Percentiles rank a stretch among this genome's conserved stretches.
Conservation (phyloP, 345 rosid species). For the Camelina hispida region DNA sequence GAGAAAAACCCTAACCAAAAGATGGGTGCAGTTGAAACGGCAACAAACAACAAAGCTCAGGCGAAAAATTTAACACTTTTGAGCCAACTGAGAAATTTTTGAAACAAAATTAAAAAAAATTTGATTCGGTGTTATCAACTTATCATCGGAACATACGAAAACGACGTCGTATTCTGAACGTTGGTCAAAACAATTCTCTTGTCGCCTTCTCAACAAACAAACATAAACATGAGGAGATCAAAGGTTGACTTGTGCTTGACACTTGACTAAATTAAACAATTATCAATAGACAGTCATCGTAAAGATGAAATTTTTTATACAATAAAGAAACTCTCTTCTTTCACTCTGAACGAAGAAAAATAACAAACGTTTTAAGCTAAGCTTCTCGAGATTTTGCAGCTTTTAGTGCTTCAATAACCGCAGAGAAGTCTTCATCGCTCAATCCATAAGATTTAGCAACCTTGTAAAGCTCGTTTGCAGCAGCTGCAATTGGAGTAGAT, state of each 20-base stretch:
- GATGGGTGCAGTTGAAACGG: constrained; percentile 27
- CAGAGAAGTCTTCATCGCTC: constrained; percentile 87
- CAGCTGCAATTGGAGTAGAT: constrained; percentile 88
- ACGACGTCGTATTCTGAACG: constrained; percentile 23
- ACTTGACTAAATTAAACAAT: constrained; percentile 1
- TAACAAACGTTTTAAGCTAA: background rate
- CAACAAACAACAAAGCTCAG: constrained; percentile 35
- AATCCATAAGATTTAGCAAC: constrained; percentile 85
- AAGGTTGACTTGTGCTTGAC: constrained; percentile 38
- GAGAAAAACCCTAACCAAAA: constrained; percentile 34
- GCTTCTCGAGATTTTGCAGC: constrained; percentile 45
- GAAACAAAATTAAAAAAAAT: background rate
- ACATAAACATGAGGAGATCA: constrained; percentile 16
- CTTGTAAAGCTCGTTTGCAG: constrained; percentile 85
- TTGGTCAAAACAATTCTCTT: constrained; percentile 29
- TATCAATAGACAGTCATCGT: too few species aligned
- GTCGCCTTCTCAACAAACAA: constrained; percentile 4
- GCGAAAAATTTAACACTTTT: constrained; percentile 13
- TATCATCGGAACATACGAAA: constrained; percentile 26
- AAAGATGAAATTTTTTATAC: constrained; percentile 26
- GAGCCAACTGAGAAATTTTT: constrained; percentile 11
- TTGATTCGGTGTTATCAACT: constrained; percentile 40
- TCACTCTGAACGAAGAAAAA: background rate
- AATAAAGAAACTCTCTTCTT: background rate
- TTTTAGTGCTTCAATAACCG: constrained; percentile 86